Base-by-base conservation (phyloP, 805 yeast genomes). In the Jamesozyma piceae region DNA sequence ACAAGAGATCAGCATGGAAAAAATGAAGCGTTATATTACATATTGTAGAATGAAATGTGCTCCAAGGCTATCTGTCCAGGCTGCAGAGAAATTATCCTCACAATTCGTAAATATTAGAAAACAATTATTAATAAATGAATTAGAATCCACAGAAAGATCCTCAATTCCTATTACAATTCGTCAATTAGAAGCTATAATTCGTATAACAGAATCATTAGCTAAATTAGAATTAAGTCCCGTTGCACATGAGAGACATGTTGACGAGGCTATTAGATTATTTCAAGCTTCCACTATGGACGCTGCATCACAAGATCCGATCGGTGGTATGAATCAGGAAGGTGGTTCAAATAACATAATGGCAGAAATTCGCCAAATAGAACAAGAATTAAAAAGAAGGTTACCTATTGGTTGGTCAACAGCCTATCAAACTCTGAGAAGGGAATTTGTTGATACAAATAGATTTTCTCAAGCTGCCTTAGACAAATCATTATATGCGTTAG, bases 221-320 rank as follows among this genome's bases (percentile, higher is more conserved):
- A 92, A 92, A 63, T 62, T 92, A 45, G 80, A 80, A 43, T 67
- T 92, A 43, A 73, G 82, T 13, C 90, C 97, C 1, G 73, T 87
- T 15, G 97, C 96, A 3, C 74, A 78, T 8, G 92, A 79, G 53
- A 81, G 77, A 49, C 97, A 92, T 58, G 98, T 92, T 24, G 90
- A 86, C 54, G 98, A 92, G 60, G 97, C 97, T 0, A 85, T 92
- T 48, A 69, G 99, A 55, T 68, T 92, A 48, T 92, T 92, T 65
- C 85, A 85, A 47, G 97, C 98, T 0, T 92, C 98, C 1, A 92
- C 99, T 0, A 88, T 92, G 94, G 89, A 89, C 58, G 98, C 98
- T 1, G 90, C 86, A 10, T 62, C 66, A 1, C 65, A 63, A 43
- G 67, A 63, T 47, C 64, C 66, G 22, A 81, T 80, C 31, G 74